Conservation (phyloP, 305 asterid genomes). For the Plantago rigida region DNA sequence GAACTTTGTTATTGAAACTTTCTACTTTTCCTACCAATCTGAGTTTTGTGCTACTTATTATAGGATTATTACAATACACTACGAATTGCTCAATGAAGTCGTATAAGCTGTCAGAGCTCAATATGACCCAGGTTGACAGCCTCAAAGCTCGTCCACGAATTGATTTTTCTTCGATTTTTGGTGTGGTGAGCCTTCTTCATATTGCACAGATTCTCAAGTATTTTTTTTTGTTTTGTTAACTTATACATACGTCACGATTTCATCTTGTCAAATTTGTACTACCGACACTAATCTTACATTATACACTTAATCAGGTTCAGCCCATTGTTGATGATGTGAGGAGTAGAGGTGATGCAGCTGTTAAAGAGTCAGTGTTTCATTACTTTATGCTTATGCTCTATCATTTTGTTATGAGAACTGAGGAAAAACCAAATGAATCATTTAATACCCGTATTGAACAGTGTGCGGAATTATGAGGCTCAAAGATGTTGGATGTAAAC, state of each 20-base stretch:
- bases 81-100: slow-evolving; percentile 72
- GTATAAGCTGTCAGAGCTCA: slow-evolving; percentile 73
- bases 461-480: slow-evolving; percentile 4
- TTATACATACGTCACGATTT: slow-evolving; percentile 5
- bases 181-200: slow-evolving; percentile 48
- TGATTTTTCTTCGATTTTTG: slow-evolving; percentile 72
- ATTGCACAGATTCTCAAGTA: slow-evolving; percentile 5
- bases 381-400: slow-evolving; percentile 22
- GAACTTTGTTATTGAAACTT: slow-evolving; percentile 1
- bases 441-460: slow-evolving; percentile 8
- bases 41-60: slow-evolving; percentile 22
- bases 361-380: slow-evolving; percentile 70
- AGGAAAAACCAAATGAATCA: slow-evolving; percentile 10
- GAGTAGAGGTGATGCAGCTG: slow-evolving; percentile 85
- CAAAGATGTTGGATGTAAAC: slow-evolving; percentile 1
- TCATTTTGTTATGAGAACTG: slow-evolving; percentile 21
- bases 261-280: neutral
- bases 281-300: slow-evolving; percentile 6
- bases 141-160: slow-evolving; percentile 90
- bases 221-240: neutral
- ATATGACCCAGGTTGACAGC: slow-evolving; percentile 60
- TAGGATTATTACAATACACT: slow-evolving; percentile 43
- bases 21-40: slow-evolving; percentile 10
- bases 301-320: slow-evolving; percentile 54
- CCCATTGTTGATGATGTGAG: slow-evolving; percentile 89